Evolutionary conservation across 192 early-diverging fungal species (phyloP), one percentile per base, ranked within the genome.

Genomic region (Mortierella claussenii): DNA sequence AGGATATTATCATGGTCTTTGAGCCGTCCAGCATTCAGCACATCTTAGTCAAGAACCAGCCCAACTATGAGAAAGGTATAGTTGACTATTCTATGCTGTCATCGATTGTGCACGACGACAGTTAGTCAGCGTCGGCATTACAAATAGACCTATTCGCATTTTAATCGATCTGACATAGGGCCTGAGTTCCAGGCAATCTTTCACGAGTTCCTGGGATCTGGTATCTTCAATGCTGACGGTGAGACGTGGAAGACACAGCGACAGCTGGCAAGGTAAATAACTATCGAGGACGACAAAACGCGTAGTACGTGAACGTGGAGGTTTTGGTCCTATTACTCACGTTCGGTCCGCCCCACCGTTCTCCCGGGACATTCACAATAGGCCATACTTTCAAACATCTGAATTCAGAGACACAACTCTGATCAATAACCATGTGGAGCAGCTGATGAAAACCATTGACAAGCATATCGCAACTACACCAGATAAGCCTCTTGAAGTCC

Each of bases 161-260:
- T 20, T 24, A 10, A 11, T 4, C n/a, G 4, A 27, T 20, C 9
- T 11, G 42, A 5, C 6, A 0, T 45, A 68, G 80, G 82, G 4
- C 71, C 81, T 11, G 64, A 53, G 23, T 83, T 85, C 27, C 65
- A 81, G 18, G 63, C 48, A 6, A 75, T 69, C 31, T 79, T 84
- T 43, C 70, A 82, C 24, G 82, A 85, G 45, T 64, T 91, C 24
- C 75, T 92, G 27, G 91, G 91, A 6, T 60, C 84, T 44, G 91
- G 91, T 28, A 92, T 92, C 64, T 92, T 92, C 64, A 89, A 87
- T 73, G 78, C 83, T 2, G 91, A 93, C 55, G 91, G 91, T 20
- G 85, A 88, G 1, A 57, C 63, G 8, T 93, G 91, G 90, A 80
- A 80, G 26, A 65, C 61, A 2, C 89, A 90, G 23, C 79, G 90